Percentiles rank a stretch among this genome's conserved stretches.
Evolutionary conservation across 2,329 filamentous ascomycete species (phyloP).

Genomic region (Microdochium nivale): DNA sequence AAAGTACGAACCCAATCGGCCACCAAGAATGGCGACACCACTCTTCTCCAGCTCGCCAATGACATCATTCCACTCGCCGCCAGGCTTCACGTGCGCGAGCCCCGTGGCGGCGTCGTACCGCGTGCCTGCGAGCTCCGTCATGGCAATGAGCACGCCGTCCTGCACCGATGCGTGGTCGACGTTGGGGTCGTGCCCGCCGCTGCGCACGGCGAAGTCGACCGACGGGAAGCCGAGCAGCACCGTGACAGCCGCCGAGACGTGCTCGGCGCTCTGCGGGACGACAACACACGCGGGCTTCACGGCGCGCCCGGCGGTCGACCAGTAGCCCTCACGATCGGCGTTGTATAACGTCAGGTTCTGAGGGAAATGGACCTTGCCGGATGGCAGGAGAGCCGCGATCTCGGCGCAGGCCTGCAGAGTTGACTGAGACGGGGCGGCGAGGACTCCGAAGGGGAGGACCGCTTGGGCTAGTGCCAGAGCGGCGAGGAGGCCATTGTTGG

Average conservation of each 20-base stretch:
- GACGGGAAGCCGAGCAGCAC: slow-evolving; percentile 19
- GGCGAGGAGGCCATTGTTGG: neutral
- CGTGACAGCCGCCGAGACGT: slow-evolving; percentile 22
- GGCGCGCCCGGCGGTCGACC: slow-evolving; percentile 21
- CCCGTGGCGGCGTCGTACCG: slow-evolving; percentile 22
- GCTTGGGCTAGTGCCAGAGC: neutral
- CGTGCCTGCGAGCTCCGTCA: slow-evolving; percentile 22
- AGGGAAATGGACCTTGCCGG: slow-evolving; percentile 3
- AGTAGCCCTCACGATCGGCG: slow-evolving; percentile 14
- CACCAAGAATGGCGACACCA: slow-evolving; percentile 23
- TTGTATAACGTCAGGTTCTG: slow-evolving; percentile 2
- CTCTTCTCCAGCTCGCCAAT: slow-evolving; percentile 21
- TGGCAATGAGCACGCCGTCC: slow-evolving; percentile 26
- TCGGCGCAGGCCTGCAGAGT: slow-evolving; percentile 7
- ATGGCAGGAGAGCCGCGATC: slow-evolving; percentile 4
- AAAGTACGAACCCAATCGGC: slow-evolving; percentile 12
- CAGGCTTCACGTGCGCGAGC: slow-evolving; percentile 26
- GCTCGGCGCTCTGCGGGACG: slow-evolving; percentile 18
- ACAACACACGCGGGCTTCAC: slow-evolving; percentile 25
- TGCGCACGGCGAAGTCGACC: slow-evolving; percentile 26
- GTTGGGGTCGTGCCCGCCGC: slow-evolving; percentile 29
- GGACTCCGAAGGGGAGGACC: neutral
- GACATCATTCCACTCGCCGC: slow-evolving; percentile 29
- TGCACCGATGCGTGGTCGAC: slow-evolving; percentile 20
- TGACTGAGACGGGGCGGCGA: neutral